A percentile compares a stretch with the other conserved stretches of the same genome.
phyloP scores from a whole-genome alignment of 1,284 basidiomycete genomes.

The Cutaneotrichosporon sp. region DNA sequence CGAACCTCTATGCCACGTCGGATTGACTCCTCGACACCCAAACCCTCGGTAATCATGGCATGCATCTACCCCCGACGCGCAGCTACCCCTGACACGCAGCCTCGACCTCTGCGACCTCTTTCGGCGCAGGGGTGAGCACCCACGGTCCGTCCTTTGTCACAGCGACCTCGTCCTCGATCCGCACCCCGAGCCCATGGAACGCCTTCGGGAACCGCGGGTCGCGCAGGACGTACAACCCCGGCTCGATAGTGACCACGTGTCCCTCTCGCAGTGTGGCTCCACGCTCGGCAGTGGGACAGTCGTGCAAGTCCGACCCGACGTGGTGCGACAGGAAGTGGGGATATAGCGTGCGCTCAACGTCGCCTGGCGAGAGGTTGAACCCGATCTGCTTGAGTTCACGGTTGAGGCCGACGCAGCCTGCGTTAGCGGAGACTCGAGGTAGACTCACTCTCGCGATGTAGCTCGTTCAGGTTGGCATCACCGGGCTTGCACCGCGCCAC shows the following conservation, averaged over 20 bases:
- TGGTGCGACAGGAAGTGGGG: slow-evolving; percentile 68
- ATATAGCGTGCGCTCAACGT: slow-evolving; percentile 79
- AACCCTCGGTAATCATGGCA: background rate
- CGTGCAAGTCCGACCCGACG: slow-evolving; percentile 57
- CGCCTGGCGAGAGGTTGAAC: slow-evolving; percentile 65
- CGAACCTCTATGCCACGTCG: too few relatives aligned
- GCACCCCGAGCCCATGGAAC: slow-evolving; percentile 84
- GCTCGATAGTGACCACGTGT: slow-evolving; percentile 76
- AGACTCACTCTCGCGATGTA: slow-evolving; percentile 66
- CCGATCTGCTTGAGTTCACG: slow-evolving; percentile 78
- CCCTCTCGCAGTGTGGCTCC: slow-evolving; percentile 62
- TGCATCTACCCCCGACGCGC: background rate
- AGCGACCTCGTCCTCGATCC: slow-evolving; percentile 90
- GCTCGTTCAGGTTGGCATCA: slow-evolving; percentile 65
- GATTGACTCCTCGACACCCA: too few relatives aligned
- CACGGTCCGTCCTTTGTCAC: slow-evolving; percentile 66
- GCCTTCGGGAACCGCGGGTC: slow-evolving; percentile 71
- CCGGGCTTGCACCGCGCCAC: slow-evolving; percentile 57
- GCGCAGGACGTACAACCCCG: slow-evolving; percentile 71
- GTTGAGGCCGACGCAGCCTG: slow-evolving; percentile 66
- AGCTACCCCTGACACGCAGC: slow-evolving; percentile 66
- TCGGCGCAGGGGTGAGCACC: slow-evolving; percentile 77
- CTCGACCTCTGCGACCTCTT: slow-evolving; percentile 86
- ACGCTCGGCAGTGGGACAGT: slow-evolving; percentile 53
- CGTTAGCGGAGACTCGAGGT: background rate